Conservation (phyloP, 1,284 basidiomycete genomes). For the Takashimella koratensis region DNA sequence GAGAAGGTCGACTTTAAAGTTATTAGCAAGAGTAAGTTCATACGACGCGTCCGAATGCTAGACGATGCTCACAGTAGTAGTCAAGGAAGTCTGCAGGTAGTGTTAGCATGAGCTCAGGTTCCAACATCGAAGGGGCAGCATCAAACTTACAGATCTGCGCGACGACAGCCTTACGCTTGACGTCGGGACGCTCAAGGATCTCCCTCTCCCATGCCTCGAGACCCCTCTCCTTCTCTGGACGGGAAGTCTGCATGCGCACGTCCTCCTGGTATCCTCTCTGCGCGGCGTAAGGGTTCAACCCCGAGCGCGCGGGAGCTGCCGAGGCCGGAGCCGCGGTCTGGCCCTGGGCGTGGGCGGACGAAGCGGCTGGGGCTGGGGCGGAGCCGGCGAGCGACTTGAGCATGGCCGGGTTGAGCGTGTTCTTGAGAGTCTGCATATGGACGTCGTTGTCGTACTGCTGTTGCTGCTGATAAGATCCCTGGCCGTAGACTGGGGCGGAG, state of each 20-base stretch:
- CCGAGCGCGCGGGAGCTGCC: slow-evolving; percentile 7
- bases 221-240: slow-evolving; percentile 35
- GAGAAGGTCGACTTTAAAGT: slow-evolving; percentile 63
- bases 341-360: not conserved
- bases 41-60: not conserved
- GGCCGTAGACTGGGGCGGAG: not conserved
- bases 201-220: slow-evolving; percentile 78
- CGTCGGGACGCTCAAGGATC: slow-evolving; percentile 73
- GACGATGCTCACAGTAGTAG: slow-evolving; percentile 64
- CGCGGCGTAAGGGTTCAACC: slow-evolving; percentile 16
- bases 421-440: slow-evolving; percentile 50
- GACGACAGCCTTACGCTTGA: slow-evolving; percentile 88
- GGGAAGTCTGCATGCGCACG: slow-evolving; percentile 42
- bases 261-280: slow-evolving; percentile 29
- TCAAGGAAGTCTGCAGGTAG: slow-evolving; percentile 72
- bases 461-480: not conserved
- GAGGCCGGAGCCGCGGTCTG: not conserved
- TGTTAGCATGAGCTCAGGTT: slow-evolving; percentile 6
- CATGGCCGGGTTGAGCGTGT: slow-evolving; percentile 37
- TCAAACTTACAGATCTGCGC: slow-evolving; percentile 78
- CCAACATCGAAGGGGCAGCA: no score
- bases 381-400: slow-evolving; percentile 56
- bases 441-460: slow-evolving; percentile 36
- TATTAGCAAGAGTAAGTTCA: no score
- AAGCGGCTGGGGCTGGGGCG: slow-evolving; percentile 10